Evolutionary conservation across 306 rosid species (phyloP).

Genomic region (Castanea mollissima): DNA sequence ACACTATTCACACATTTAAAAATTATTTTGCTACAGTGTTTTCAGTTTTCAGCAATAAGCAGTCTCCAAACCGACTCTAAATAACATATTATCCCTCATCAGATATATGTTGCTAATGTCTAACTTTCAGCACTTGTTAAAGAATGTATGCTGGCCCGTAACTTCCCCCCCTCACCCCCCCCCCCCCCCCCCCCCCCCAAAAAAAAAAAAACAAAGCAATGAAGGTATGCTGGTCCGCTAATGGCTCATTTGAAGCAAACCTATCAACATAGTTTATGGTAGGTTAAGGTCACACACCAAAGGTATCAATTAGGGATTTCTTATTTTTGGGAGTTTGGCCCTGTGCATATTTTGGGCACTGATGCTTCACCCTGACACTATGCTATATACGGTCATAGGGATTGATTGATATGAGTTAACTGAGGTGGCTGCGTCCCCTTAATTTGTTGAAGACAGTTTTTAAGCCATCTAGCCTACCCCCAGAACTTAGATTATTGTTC

Average conservation of each 20-base stretch:
- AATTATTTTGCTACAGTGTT: too few species aligned
- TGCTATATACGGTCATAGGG: background rate
- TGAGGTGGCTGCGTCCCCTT: constrained; percentile 1
- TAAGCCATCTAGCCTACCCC: background rate
- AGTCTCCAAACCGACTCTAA: background rate
- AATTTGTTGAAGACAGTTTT: background rate
- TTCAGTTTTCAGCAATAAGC: too few species aligned
- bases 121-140: background rate
- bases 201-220: too few species aligned
- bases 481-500: background rate
- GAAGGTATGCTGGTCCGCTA: constrained; percentile 7
- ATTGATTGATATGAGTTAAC: constrained; percentile 11
- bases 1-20: too few species aligned
- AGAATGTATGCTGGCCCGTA: background rate
- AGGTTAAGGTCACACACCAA: background rate
- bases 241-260: background rate
- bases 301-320: background rate
- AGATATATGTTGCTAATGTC: background rate
- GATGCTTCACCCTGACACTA: constrained; percentile 1
- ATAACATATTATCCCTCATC: constrained; percentile 3
- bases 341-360: background rate
- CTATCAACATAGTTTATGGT: background rate
- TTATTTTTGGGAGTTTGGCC: background rate
- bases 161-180: too few species aligned
- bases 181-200: too few species aligned